Evolutionary conservation across 768 basidiomycete species (phyloP), one percentile per base, ranked within the genome.

Genomic region (Mycena rosella): DNA sequence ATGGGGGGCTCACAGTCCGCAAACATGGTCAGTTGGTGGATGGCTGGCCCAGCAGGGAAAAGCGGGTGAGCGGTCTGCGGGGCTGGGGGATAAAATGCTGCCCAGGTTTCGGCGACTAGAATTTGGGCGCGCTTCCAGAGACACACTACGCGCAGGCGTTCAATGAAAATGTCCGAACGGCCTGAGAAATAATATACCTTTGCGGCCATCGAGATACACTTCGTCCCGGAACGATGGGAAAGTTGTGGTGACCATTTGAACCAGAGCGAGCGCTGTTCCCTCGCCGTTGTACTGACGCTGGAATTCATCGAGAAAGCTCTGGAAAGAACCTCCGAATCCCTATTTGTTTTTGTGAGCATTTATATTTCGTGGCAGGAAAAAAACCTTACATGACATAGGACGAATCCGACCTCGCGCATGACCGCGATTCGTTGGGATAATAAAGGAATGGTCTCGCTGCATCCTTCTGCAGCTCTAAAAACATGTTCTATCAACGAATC

Each of bases 121-220:
- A 97, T 97, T 71, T 97, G 95, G 1, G 95, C 90, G 36, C 95
- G 89, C 76, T 97, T 97, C 93, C 95, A 96, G 62, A 96, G 84
- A 78, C 79, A 89, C 10, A 96, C 93, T 95, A 38, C 45, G 36
- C 49, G 38, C 30, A 32, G 13, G 47, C 27, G 34, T 22, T 63
- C 44, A 58, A 9, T 53, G 13, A 24, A 42, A 53, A 63, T 65
- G 6, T n/a, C n/a, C 34, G 40, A 47, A 38, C 11, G 29, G 30
- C 60, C n/a, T 11, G 36, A 22, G 8, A 22, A 20, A 18, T 38
- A 45, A 45, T n/a, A 26, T 69, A 93, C 94, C 84, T 85, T 84
- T 88, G 26, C 81, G 82, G 29, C 88, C 90, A 44, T 89, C 80
- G 68, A 85, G 85, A 32, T 77, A 77, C 7, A 83, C 81, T 69